Base-by-base conservation (phyloP, 768 basidiomycete genomes). In the Clitopilus passeckerianus region DNA sequence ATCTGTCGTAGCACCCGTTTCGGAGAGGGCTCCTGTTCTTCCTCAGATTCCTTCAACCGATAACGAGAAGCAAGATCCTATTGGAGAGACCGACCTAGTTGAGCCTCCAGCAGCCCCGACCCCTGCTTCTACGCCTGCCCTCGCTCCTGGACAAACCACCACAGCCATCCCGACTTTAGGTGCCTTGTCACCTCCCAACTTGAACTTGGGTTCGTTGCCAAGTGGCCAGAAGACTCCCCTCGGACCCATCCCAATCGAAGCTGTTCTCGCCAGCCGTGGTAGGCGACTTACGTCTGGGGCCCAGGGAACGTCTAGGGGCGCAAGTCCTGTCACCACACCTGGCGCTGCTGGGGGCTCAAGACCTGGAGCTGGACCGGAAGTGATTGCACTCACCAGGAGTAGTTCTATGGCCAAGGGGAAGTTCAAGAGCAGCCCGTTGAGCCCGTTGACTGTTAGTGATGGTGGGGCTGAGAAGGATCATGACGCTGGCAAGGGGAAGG, bases 391-490 rank as follows among this genome's bases (percentile, higher is more conserved):
- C 30, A 46, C 9, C 24, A 64, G 63, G 62, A 53, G 61, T 34
- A 58, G 61, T 18, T 59, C 59, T 16, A 56, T 66, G 35, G 57
- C 63, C 56, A 87, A 85, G 66, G 85, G 84, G 22, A 77, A 82
- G 60, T 91, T 90, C 73, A 91, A 90, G 82, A 91, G 89, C 66
- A 90, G 83, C 66, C 89, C 87, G 33, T 72, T 89, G 33, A 80
- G 75, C 20, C 78, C 62, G 27, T 72, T 71, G 23, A 68, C 74
- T 46, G 67, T 63, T 7, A 78, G 78, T 1, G 70, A 78, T 4
- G 77, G 81, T n/a, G 75, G 81, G 34, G 80, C 84, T 14, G 82
- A 82, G 66, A 72, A 76, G 24, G 60, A 62, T 7, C 3, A 7
- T 30, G 27, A 30, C 4, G 27, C 27, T 16, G 52, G 54, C 15